Evolutionary conservation across 805 yeast genomes (phyloP), one percentile per base, ranked within the genome.

Genomic region (Kazachstania psychrophila): DNA sequence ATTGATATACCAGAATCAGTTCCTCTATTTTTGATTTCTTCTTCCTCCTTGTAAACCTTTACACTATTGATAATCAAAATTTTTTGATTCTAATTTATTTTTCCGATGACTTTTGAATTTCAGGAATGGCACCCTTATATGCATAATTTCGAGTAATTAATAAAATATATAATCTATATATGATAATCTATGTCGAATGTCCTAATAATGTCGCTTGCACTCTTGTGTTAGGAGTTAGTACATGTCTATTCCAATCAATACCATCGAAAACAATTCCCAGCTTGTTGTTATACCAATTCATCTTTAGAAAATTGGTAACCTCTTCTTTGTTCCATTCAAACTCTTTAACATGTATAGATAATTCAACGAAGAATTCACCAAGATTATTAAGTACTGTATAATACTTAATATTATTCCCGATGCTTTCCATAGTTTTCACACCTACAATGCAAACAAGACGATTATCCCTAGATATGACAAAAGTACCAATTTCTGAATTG

Each of bases 371-470:
- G 15, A 31, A 22, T 17, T 46, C 47, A 4, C 54, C 54, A 23
- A 40, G 20, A 14, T 31, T 36, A 36, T 47, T 41, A 39, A 49
- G 35, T 16, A 49, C 28, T 10, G 39, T 45, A 24, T 40, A 40
- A 23, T 46, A 47, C n/a, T 8, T 18, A 4, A 27, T 13, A 23
- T 22, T 16, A 16, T 4, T 13, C 5, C n/a, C 5, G 24, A 11
- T 6, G 6, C 23, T 6, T 19, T 17, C 11, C 15, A 9, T 19
- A 3, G 17, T 29, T 18, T 39, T 44, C n/a, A 31, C 37, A 6
- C 51, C 46, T 3, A 46, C 35, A 3, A 48, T 37, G 26, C 51
- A 47, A 27, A 46, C 40, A 8, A 41, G 31, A 16, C 38, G 39
- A 5, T 27, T 14, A 15, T 39, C 45, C 14, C 44, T 36, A 6